Conservation (phyloP, 192 early-diverging fungal genomes). For the Podila horticola region DNA sequence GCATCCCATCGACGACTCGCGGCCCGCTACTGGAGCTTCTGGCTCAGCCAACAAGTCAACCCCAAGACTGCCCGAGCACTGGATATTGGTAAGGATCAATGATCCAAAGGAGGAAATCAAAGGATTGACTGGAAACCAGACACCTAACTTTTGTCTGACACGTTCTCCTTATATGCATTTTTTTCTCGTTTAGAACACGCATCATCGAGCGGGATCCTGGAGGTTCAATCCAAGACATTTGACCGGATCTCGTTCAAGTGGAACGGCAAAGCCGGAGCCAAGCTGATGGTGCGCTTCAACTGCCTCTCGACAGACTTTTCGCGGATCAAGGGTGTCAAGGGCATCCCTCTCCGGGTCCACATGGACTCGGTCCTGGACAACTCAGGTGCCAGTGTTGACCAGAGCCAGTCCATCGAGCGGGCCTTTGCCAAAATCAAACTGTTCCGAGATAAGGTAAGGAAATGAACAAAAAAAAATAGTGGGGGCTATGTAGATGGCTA, state of each 20-base stretch:
- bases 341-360: slow-evolving; percentile 72
- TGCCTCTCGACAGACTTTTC: slow-evolving; percentile 85
- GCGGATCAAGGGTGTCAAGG: slow-evolving; percentile 84
- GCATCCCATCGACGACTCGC: slow-evolving; percentile 71
- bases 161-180: neutral
- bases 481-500: no score
- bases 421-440: slow-evolving; percentile 73
- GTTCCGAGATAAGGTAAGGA: slow-evolving; percentile 75
- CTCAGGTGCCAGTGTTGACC: slow-evolving; percentile 2
- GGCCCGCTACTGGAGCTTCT: slow-evolving; percentile 75
- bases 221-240: slow-evolving; percentile 68
- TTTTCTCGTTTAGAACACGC: slow-evolving; percentile 66
- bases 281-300: slow-evolving; percentile 74
- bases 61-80: slow-evolving; percentile 67
- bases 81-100: slow-evolving; percentile 62
- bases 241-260: slow-evolving; percentile 78
- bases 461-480: neutral
- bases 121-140: neutral
- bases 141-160: neutral
- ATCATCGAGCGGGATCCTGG: slow-evolving; percentile 62
- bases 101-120: neutral
- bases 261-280: slow-evolving; percentile 72
- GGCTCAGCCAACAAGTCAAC: slow-evolving; percentile 75
- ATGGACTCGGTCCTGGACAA: slow-evolving; percentile 50
- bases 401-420: slow-evolving; percentile 55